Conservation (phyloP, 2,329 filamentous ascomycete genomes). For the Trichoderma endophyticum region DNA sequence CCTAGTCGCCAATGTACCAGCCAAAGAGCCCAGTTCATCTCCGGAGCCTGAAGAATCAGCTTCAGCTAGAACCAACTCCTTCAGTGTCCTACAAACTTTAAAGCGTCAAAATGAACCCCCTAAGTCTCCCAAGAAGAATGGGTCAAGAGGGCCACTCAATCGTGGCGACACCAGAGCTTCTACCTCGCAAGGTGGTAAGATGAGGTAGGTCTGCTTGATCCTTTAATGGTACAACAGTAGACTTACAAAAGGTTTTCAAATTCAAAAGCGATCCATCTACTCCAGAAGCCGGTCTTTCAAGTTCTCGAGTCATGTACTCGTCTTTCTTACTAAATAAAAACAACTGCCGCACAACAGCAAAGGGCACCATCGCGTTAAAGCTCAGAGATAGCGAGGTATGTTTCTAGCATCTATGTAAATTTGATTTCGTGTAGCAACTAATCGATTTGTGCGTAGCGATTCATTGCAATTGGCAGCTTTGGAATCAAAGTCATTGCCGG, state of each 20-base stretch:
- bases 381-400: constrained; percentile 50
- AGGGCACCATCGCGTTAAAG: constrained; percentile 41
- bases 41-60: constrained; percentile 24
- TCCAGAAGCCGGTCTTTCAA: neutral
- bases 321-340: constrained; percentile 46
- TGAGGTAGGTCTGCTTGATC: neutral
- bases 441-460: constrained; percentile 41
- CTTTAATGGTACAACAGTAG: neutral
- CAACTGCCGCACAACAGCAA: constrained; percentile 40
- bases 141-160: neutral
- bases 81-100: constrained; percentile 28
- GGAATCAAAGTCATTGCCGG: constrained; percentile 61
- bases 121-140: constrained; percentile 23
- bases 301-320: constrained; percentile 36
- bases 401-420: neutral
- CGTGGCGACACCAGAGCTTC: neutral
- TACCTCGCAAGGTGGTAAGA: neutral
- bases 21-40: constrained; percentile 16
- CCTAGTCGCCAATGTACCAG: constrained; percentile 22
- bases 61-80: constrained; percentile 29
- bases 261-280: neutral
- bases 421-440: neutral
- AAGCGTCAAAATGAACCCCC: constrained; percentile 15
- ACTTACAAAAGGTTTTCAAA: neutral
- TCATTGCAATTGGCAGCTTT: constrained; percentile 66